These are phyloP conservation scores for Rhododendron vialii DNA, from an alignment of 148 eudicot species.

Conservation along the genomic window DNA sequence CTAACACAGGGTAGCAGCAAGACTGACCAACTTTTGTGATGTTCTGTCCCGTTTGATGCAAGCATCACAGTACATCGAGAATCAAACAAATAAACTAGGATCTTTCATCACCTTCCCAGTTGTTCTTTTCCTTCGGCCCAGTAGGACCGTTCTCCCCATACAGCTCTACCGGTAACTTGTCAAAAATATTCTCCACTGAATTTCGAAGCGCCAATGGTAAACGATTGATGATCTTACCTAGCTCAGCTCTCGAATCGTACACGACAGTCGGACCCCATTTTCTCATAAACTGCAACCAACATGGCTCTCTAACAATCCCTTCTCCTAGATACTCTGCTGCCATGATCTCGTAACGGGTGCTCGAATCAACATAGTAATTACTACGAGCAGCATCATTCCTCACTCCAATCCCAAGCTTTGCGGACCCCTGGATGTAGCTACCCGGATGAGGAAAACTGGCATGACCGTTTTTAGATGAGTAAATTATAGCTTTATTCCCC, in stretches of 20 bases:
- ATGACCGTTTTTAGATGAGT: slow-evolving; percentile 73
- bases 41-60: too few species aligned
- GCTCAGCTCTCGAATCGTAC: slow-evolving; percentile 58
- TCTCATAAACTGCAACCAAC: slow-evolving; percentile 86
- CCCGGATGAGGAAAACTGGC: slow-evolving; percentile 80
- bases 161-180: slow-evolving; percentile 62
- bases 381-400: slow-evolving; percentile 74
- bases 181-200: slow-evolving; percentile 34
- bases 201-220: slow-evolving; percentile 43
- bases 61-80: too few species aligned
- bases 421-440: slow-evolving; percentile 62
- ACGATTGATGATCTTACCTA: slow-evolving; percentile 47
- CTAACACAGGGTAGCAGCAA: neutral
- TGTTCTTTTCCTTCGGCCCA: slow-evolving; percentile 96
- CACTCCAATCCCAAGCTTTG: slow-evolving; percentile 69
- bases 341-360: slow-evolving; percentile 48
- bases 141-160: slow-evolving; percentile 79
- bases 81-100: slow-evolving; percentile 32
- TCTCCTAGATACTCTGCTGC: slow-evolving; percentile 82
- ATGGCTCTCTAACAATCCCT: slow-evolving; percentile 42
- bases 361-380: slow-evolving; percentile 53
- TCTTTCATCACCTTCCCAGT: slow-evolving; percentile 86
- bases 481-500: slow-evolving; percentile 63
- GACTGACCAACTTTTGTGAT: neutral
- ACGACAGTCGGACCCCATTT: slow-evolving; percentile 75